These are phyloP conservation scores for Sclerospora graminicola DNA, from an alignment of 352 stramenopile species.

Conservation along the genomic window DNA sequence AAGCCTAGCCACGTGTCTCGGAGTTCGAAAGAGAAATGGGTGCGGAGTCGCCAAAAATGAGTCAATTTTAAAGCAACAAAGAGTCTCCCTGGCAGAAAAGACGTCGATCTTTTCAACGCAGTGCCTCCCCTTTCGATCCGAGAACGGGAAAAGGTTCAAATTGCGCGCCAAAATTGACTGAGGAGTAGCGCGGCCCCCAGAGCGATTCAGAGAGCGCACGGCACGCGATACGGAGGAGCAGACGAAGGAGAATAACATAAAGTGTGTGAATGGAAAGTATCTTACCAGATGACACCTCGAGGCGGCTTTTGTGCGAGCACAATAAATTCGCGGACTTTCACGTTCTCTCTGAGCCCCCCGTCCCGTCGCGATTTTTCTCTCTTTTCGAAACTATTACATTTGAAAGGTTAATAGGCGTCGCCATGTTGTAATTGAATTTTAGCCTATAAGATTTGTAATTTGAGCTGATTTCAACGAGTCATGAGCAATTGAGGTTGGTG, in stretches of 20 bases:
- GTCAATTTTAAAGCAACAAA: slow-evolving; percentile 5
- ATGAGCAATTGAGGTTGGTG: no score
- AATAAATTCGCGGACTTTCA: slow-evolving; percentile 27
- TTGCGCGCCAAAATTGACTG: neutral
- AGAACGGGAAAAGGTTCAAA: slow-evolving; percentile 10
- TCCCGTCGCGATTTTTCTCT: slow-evolving; percentile 9
- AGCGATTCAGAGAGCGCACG: slow-evolving; percentile 10
- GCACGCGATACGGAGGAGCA: slow-evolving; percentile 15
- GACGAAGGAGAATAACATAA: slow-evolving; percentile 5
- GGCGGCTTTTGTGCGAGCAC: slow-evolving; percentile 20
- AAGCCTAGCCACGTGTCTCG: slow-evolving; percentile 6
- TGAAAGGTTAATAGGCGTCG: neutral
- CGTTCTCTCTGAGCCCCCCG: slow-evolving; percentile 23
- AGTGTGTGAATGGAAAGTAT: neutral
- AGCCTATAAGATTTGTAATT: neutral
- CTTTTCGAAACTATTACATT: slow-evolving; percentile 7
- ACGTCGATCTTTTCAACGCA: slow-evolving; percentile 6
- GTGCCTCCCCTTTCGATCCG: slow-evolving; percentile 2
- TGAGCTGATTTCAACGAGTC: slow-evolving; percentile 3
- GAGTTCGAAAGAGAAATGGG: slow-evolving; percentile 7
- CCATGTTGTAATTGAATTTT: neutral
- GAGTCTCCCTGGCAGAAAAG: slow-evolving; percentile 13
- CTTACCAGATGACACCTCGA: slow-evolving; percentile 23
- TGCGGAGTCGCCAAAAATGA: slow-evolving; percentile 16
- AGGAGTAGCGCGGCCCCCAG: slow-evolving; percentile 5